Conservation (phyloP, 345 rosid species). For the Murraya koenigii region DNA sequence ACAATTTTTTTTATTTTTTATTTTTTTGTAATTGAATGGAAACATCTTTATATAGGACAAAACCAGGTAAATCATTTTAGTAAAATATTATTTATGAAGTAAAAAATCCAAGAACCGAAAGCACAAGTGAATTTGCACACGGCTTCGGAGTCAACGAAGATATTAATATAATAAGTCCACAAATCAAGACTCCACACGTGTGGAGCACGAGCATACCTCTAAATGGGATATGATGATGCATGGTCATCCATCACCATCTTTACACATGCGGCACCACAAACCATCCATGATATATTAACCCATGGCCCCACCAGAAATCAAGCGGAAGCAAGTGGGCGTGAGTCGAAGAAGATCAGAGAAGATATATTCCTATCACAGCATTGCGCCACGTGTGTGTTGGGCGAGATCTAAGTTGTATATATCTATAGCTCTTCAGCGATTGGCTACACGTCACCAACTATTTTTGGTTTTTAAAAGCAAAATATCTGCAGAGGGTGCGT, state of each 20-base stretch:
- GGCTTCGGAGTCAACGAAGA: not conserved
- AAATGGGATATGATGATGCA: not conserved
- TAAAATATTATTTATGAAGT: not conserved
- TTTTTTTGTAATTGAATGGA: not conserved
- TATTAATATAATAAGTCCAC: not conserved
- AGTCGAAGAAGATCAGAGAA: constrained; percentile 1
- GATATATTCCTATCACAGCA: constrained; percentile 33
- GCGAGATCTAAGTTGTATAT: not conserved
- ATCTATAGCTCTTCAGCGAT: constrained; percentile 29
- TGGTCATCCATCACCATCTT: not conserved
- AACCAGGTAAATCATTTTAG: not conserved
- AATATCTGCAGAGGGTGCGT: constrained; percentile 25
- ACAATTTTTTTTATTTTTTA: no score
- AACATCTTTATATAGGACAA: not conserved
- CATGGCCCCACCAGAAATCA: not conserved
- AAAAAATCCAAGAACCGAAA: not conserved
- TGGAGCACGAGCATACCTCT: not conserved
- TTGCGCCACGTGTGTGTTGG: constrained; percentile 25
- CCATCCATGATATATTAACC: not conserved
- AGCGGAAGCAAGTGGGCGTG: constrained; percentile 2
- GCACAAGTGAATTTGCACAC: not conserved
- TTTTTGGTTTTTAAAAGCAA: not conserved
- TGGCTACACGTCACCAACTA: constrained; percentile 12
- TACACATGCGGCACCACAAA: not conserved
- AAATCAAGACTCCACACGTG: not conserved